Conservation (phyloP, 2,329 filamentous ascomycete species). For the Colletotrichum sp. region DNA sequence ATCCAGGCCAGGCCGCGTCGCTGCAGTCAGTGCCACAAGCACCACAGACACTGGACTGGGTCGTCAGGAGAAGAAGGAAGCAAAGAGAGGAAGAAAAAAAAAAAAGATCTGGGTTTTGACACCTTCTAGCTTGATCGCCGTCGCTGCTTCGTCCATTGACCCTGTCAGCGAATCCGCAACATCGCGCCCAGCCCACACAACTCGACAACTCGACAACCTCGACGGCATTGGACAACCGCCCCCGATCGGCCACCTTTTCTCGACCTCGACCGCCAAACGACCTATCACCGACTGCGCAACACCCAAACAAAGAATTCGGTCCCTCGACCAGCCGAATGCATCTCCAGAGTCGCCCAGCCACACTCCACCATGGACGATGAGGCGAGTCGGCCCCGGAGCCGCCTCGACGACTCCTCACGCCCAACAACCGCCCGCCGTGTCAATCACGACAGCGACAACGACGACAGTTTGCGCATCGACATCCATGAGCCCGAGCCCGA, state of each 20-base stretch:
- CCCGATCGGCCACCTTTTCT: neutral
- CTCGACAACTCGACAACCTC: neutral
- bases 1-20: neutral
- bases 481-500: neutral
- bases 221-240: neutral
- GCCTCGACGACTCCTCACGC: constrained; percentile 26
- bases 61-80: neutral
- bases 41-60: neutral
- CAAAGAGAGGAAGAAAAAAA: neutral
- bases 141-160: neutral
- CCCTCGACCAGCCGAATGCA: constrained; percentile 19
- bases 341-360: neutral
- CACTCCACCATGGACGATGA: constrained; percentile 40
- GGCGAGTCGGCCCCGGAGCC: constrained; percentile 26
- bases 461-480: constrained; percentile 21
- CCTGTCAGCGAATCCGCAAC: neutral
- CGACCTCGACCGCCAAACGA: neutral
- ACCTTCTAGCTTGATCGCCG: neutral
- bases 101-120: neutral
- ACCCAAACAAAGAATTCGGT: neutral
- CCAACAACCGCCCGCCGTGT: constrained; percentile 25
- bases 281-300: neutral
- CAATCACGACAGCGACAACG: constrained; percentile 1
- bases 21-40: neutral
- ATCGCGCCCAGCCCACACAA: neutral